These are phyloP conservation scores for Neonectria hederae DNA, from an alignment of 2,329 filamentous ascomycete species.

Conservation along the genomic window DNA sequence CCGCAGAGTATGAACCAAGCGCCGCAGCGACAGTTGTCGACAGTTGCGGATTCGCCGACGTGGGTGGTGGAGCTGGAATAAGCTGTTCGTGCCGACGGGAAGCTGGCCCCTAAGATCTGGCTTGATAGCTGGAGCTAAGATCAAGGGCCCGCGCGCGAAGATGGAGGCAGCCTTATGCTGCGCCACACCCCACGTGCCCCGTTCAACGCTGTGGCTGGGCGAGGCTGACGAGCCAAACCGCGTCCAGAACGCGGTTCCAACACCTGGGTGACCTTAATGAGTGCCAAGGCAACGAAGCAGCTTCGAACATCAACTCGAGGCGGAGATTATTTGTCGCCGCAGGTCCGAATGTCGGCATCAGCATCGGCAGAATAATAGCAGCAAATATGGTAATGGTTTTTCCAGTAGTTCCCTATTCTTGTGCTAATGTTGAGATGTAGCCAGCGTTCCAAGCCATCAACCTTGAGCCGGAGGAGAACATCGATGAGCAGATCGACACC, in stretches of 20 bases:
- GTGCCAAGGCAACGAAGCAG: conserved; percentile 27
- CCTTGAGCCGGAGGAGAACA: conserved; percentile 89
- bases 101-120: conserved; percentile 45
- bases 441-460: conserved; percentile 88
- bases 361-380: conserved; percentile 23
- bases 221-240: conserved; percentile 36
- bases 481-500: conserved; percentile 92
- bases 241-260: conserved; percentile 38
- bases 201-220: conserved; percentile 34
- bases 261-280: conserved; percentile 31
- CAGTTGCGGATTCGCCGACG: conserved; percentile 25
- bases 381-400: conserved; percentile 36
- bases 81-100: conserved; percentile 30
- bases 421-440: conserved; percentile 47
- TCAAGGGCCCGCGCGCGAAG: conserved; percentile 28
- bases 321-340: conserved; percentile 12
- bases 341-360: conserved; percentile 36
- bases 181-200: conserved; percentile 42
- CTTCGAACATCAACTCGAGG: conserved; percentile 12
- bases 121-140: conserved; percentile 41
- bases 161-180: conserved; percentile 34
- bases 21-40: conserved; percentile 9
- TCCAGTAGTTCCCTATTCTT: background rate
- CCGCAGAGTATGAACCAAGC: conserved; percentile 5
- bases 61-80: conserved; percentile 34